A percentile compares a stretch with the other conserved stretches of the same genome.
Conservation (phyloP, 2,329 filamentous ascomycete species). For the Pseudogymnoascus sp. region DNA sequence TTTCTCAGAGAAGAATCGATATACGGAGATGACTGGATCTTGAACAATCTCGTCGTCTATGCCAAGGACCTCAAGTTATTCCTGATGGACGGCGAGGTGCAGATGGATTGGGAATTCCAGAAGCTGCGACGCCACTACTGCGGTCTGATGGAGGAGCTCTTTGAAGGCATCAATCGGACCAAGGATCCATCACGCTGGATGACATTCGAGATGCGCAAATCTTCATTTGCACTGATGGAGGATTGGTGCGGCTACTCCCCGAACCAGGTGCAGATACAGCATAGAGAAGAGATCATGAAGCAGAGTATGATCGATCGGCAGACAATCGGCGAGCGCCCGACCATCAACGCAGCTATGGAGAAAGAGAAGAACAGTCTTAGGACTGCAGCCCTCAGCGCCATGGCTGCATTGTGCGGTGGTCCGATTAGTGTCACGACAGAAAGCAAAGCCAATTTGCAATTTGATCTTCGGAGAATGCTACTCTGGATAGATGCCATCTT, state of each 20-base stretch:
- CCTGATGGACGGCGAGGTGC: conserved; percentile 87
- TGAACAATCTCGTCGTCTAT: conserved; percentile 81
- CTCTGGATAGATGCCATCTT: conserved; percentile 96
- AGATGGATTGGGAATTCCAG: conserved; percentile 91
- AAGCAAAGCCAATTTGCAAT: conserved; percentile 77
- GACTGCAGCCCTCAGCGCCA: conserved; percentile 84
- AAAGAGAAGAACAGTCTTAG: conserved; percentile 92
- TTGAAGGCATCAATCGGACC: conserved; percentile 80
- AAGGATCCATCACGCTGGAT: conserved; percentile 87
- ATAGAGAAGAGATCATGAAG: conserved; percentile 78
- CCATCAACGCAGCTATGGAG: conserved; percentile 81
- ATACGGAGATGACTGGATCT: conserved; percentile 80
- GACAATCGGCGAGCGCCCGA: conserved; percentile 62
- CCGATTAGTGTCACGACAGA: conserved; percentile 84
- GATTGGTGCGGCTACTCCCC: conserved; percentile 98
- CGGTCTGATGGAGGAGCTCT: conserved; percentile 84
- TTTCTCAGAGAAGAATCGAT: conserved; percentile 74
- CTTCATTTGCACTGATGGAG: conserved; percentile 93
- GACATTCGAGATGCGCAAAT: conserved; percentile 93
- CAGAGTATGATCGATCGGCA: conserved; percentile 77
- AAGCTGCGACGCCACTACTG: conserved; percentile 89
- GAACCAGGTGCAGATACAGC: conserved; percentile 73
- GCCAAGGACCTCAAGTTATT: conserved; percentile 90
- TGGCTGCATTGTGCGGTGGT: conserved; percentile 84
- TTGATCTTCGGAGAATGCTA: conserved; percentile 86